Base-by-base conservation (phyloP, 2,329 filamentous ascomycete genomes). In the Ceratocystis albifundus region DNA sequence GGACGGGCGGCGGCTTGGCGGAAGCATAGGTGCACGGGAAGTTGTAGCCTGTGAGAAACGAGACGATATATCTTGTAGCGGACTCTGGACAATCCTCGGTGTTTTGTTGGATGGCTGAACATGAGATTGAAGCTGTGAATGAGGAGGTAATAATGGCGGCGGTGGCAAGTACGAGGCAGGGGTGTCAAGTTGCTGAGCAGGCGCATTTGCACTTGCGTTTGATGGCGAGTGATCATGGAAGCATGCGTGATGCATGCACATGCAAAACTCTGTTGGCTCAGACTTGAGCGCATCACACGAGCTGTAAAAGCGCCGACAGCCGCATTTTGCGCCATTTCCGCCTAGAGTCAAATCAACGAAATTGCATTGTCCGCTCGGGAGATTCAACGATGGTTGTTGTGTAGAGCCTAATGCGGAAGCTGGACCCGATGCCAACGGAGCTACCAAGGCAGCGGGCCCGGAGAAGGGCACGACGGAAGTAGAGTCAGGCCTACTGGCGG, bases 221-320 rank as follows among this genome's bases (percentile, higher is more conserved):
- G 45, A 61, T 32, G 41, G 65, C 30, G 53, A 55, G 70, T 84
- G 77, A 72, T 84, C 82, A 69, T 85, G 83, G 69, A 78, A 85
- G 72, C 83, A 85, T 65, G 83, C 83, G 73, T 85, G 83, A 70
- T 85, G 83, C 64, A 80, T 80, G 71, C 83, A 85, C 82, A 85
- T 84, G 74, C 83, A 85, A 77, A 79, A 83, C 68, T 76, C 75
- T 28, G 76, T 71, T 71, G 83, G 78, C 68, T 76, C 75, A 32
- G 76, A 71, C 65, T 79, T 78, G 45, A 73, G 72, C 65, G 73
- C 70, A 53, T 74, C 72, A 61, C 75, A 71, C 62, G 73, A 72
- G 41, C 71, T 74, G 59, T 72, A 85, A 74, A 85, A 85, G 64
- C 82, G 82, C 70, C 82, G 82, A 70, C 83, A 85, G 72, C 83